These are phyloP conservation scores for Cladosporium velox DNA, from an alignment of 2,329 filamentous ascomycete species.

Conservation along the genomic window DNA sequence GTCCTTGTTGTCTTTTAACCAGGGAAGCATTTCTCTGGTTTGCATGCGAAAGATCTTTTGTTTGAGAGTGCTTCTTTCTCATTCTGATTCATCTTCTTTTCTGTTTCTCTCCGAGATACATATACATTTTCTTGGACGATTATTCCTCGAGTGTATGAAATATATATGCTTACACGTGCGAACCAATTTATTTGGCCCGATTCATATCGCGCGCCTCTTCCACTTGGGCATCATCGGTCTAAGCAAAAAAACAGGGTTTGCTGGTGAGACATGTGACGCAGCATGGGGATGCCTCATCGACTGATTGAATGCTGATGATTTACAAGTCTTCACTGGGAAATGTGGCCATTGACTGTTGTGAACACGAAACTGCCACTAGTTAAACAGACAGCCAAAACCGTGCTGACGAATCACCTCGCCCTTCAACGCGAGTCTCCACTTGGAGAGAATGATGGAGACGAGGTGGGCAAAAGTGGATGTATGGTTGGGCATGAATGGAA, in stretches of 20 bases:
- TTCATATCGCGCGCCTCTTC: background rate
- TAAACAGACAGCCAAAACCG: background rate
- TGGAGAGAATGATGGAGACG: background rate
- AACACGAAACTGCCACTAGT: background rate
- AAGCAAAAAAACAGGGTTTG: background rate
- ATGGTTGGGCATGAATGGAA: constrained; percentile 1
- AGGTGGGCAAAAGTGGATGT: background rate
- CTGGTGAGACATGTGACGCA: background rate
- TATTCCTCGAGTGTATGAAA: background rate
- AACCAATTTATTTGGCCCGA: background rate
- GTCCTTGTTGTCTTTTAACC: too few relatives aligned
- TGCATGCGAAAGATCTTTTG: background rate
- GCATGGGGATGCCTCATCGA: background rate
- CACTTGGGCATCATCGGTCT: background rate
- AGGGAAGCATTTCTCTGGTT: too few relatives aligned
- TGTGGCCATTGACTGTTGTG: background rate
- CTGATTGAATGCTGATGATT: background rate
- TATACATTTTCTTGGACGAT: background rate
- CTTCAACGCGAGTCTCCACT: background rate
- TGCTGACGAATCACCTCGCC: constrained; percentile 5
- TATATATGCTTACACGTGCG: constrained; percentile 1
- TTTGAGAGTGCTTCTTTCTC: background rate
- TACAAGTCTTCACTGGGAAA: background rate
- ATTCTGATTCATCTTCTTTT: background rate
- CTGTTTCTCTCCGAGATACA: background rate